phyloP scores from a whole-genome alignment of 2,329 filamentous ascomycete species.

The Ophiostoma sp. region DNA sequence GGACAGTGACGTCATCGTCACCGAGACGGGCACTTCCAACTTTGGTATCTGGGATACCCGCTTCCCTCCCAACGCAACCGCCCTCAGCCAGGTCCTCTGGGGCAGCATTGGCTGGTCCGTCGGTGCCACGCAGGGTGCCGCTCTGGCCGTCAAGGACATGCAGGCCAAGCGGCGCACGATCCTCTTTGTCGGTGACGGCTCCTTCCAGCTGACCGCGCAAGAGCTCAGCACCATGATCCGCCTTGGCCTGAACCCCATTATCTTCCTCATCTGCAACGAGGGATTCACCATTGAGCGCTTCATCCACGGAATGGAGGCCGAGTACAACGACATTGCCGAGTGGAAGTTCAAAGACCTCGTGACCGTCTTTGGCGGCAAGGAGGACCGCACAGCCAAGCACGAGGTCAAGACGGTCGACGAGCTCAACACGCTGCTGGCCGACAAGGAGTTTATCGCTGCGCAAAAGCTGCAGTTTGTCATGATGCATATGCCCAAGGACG shows the following conservation, averaged over 20 bases:
- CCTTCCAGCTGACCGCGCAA: conserved; percentile 77
- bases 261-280: conserved; percentile 82
- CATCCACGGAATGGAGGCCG: conserved; percentile 75
- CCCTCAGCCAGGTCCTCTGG: conserved; percentile 47
- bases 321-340: conserved; percentile 72
- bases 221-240: conserved; percentile 80
- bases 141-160: conserved; percentile 57
- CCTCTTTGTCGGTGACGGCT: conserved; percentile 84
- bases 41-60: conserved; percentile 83
- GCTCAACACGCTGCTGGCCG: conserved; percentile 26
- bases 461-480: conserved; percentile 66
- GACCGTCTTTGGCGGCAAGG: conserved; percentile 26
- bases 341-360: conserved; percentile 57
- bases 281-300: conserved; percentile 86
- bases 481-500: conserved; percentile 72
- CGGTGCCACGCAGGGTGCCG: conserved; percentile 58
- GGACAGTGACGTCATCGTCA: conserved; percentile 70
- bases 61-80: conserved; percentile 69
- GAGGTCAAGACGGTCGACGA: conserved; percentile 27
- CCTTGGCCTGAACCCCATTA: conserved; percentile 67
- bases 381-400: conserved; percentile 26
- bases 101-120: conserved; percentile 60
- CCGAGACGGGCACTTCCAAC: conserved; percentile 82
- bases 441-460: conserved; percentile 40
- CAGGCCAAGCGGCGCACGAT: conserved; percentile 60